These are phyloP conservation scores for Golubevia pallescens DNA, from an alignment of 1,284 basidiomycete genomes.

Conservation along the genomic window DNA sequence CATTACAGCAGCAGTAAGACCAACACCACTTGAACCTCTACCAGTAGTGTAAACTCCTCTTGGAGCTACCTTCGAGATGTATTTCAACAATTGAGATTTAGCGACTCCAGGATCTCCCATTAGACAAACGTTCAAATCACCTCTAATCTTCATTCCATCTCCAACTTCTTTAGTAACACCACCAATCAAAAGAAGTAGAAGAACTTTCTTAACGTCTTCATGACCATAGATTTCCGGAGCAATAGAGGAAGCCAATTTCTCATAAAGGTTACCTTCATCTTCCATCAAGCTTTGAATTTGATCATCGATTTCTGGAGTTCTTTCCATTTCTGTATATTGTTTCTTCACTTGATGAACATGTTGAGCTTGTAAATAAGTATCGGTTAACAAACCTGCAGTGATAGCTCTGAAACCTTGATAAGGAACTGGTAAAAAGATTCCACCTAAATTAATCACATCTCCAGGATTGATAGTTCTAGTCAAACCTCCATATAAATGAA, in stretches of 20 bases:
- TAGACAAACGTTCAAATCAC: slow-evolving; percentile 94
- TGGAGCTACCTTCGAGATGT: slow-evolving; percentile 97
- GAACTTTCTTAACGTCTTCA: slow-evolving; percentile 94
- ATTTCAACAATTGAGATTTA: slow-evolving; percentile 96
- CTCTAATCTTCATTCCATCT: slow-evolving; percentile 98
- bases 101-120: slow-evolving; percentile 99
- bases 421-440: slow-evolving; percentile 86
- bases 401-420: slow-evolving; percentile 87
- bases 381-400: slow-evolving; percentile 91
- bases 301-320: slow-evolving; percentile 81
- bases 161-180: slow-evolving; percentile 93
- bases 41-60: slow-evolving; percentile 98
- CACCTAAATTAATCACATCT: slow-evolving; percentile 89
- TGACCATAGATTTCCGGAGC: slow-evolving; percentile 99
- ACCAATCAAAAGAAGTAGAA: slow-evolving; percentile 91
- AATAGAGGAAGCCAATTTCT: slow-evolving; percentile 77
- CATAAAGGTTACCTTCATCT: slow-evolving; percentile 79
- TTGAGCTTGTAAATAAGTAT: slow-evolving; percentile 94
- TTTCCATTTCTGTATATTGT: slow-evolving; percentile 92
- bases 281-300: slow-evolving; percentile 75
- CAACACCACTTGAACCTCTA: slow-evolving; percentile 95
- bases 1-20: slow-evolving; percentile 98
- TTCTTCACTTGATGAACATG: slow-evolving; percentile 94
- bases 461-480: slow-evolving; percentile 93
- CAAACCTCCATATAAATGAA: slow-evolving; percentile 88